Base-by-base conservation (phyloP, 495 filamentous ascomycete species). In the Penicillium fimorum region DNA sequence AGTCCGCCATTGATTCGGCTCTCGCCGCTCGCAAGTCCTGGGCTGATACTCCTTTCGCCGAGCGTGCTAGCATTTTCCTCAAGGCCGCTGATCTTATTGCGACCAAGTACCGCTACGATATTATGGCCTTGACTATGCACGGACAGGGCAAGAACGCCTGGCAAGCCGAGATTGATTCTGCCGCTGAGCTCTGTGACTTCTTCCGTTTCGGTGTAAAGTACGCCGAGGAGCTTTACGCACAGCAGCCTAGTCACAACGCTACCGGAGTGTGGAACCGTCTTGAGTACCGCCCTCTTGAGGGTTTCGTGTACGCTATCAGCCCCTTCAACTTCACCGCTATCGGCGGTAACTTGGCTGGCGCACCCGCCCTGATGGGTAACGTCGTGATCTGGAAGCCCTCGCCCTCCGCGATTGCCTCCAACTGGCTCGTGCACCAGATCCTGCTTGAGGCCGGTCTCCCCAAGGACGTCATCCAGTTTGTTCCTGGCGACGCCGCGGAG, bases 61-160 rank as follows among this genome's bases (percentile, higher is more conserved):
- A 96, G 72, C 83, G 92, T 47, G 92, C 92, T n/a, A 90, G 92
- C 56, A 76, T 97, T 59, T 97, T 97, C 76, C 82, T 97, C 43
- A 96, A 96, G 76, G 92, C 92, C 1, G 92, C 92, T 11, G 92
- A 96, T 66, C 75, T 97, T 53, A 85, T 97, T 63, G 77, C 89
- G 33, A 85, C 83, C 57, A 96, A 96, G 72, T 96, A 97, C 76
- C 83, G 92, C 62, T 95, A 95, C 70, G 89, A 94, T 56, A 77
- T 97, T 53, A 92, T 96, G 87, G 92, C 92, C 7, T 82, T 91
- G 37, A 97, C 92, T 8, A 96, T 97, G 82, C 79, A 96, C 22
- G 92, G 92, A 30, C 92, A 97, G 71, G 92, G 92, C 59, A 97
- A 97, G 81, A 96, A 96, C 71, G 89, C 88, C 24, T 96, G 90